Conservation (phyloP, 805 yeast species). For the Priceomyces medius region DNA sequence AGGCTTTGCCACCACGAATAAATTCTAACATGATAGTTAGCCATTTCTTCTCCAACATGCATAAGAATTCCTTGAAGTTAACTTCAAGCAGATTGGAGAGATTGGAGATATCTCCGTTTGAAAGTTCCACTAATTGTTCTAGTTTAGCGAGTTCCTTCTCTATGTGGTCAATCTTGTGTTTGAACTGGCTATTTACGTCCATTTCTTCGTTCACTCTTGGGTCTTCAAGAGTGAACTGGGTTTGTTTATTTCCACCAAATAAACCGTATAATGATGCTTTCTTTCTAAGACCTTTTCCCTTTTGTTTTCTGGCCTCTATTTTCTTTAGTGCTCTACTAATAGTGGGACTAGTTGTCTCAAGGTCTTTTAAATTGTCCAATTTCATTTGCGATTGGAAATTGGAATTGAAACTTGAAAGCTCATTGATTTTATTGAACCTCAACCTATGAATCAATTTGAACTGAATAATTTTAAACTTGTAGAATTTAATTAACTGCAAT, state of each 20-base stretch:
- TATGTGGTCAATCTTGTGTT: conserved; percentile 31
- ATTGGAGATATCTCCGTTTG: conserved; percentile 42
- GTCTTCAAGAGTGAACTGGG: conserved; percentile 5
- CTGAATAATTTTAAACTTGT: conserved; percentile 54
- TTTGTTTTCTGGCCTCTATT: conserved; percentile 28
- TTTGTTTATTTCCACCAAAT: conserved; percentile 37
- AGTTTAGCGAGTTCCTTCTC: conserved; percentile 45
- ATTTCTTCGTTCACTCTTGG: conserved; percentile 2
- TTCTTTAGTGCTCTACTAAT: conserved; percentile 34
- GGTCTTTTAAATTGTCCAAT: conserved; percentile 29
- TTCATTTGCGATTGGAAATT: conserved; percentile 19
- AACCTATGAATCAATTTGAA: conserved; percentile 40
- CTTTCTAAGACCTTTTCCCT: conserved; percentile 11
- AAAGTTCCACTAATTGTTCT: conserved; percentile 46
- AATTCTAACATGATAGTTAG: conserved; percentile 35
- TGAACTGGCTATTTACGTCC: conserved; percentile 18
- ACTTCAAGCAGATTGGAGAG: conserved; percentile 44
- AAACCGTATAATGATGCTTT: conserved; percentile 45
- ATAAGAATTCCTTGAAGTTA: conserved; percentile 37
- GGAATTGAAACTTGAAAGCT: conserved; percentile 28
- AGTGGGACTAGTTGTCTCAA: conserved; percentile 38
- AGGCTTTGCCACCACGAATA: conserved; percentile 32
- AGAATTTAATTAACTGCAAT: conserved; percentile 45
- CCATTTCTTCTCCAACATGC: conserved; percentile 43
- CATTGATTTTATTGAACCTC: conserved; percentile 38